Base-by-base conservation (phyloP, 2,329 filamentous ascomycete genomes). In the Colletotrichum chrysophilum region DNA sequence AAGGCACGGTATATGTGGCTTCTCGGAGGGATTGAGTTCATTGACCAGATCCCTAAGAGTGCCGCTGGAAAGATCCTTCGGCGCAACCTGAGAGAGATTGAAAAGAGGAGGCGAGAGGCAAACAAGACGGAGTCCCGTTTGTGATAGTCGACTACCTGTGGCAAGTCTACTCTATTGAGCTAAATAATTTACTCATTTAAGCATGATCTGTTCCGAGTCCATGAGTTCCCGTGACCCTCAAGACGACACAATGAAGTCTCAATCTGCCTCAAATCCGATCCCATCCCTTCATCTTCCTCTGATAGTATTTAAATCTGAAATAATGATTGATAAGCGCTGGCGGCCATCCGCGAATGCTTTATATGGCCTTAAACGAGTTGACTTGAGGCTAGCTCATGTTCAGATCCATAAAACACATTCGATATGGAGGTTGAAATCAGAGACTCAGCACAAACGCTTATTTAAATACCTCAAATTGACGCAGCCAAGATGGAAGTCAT, bases 31-130 rank as follows among this genome's bases (percentile, higher is more conserved):
- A 80, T 91, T 4, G 87, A 88, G 78, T 89, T 91, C 73, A 83
- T 89, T 0, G 82, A 86, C 10, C 86, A 84, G 62, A 90, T 93
- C 34, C 91, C 91, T 0, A 93, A 93, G 85, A 91, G 88, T 79
- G 86, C 90, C 1, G 89, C 88, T 70, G 91, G 91, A 4, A 93
- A 93, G 87, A 91, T 93, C 74, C 81, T 93, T 78, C 87, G 90
- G 71, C 83, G 90, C 52, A 81, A 90, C 21, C 81, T 92, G 77
- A 88, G 86, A 70, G 85, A 89, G 16, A 30, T n/a, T 24, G 24
- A 64, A 21, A 64, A 64, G 13, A 61, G 26, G 28, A 30, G 30
- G 30, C 43, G 58, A 12, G 26, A n/a, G 26, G 7, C 28, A 14
- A 61, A 34, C 5, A 58, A 28, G 55, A 58, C 21, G 24, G 16